A percentile compares a stretch with the other conserved stretches of the same genome.
These are phyloP conservation scores for Vitis riparia DNA, from an alignment of 164 flowering plant species.

Conservation along the genomic window DNA sequence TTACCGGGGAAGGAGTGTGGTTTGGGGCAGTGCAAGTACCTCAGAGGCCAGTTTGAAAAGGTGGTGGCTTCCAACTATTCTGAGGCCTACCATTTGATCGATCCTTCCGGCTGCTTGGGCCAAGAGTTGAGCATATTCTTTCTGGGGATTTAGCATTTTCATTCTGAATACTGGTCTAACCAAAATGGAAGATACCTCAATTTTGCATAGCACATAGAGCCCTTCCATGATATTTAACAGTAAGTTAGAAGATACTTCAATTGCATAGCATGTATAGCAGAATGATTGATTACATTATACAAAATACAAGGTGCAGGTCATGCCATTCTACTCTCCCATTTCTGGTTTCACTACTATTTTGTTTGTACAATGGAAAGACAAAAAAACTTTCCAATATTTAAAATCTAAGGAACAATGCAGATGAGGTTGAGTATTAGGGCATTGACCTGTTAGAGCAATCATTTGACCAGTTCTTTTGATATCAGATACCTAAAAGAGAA, in stretches of 20 bases:
- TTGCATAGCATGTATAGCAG: constrained; percentile 1
- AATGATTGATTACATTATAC: background rate
- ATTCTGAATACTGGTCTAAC: no score
- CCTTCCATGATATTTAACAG: background rate
- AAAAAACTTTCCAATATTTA: no score
- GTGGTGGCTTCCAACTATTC: background rate
- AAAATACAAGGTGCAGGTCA: background rate
- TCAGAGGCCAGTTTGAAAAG: no score
- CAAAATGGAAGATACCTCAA: no score
- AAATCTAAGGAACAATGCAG: no score
- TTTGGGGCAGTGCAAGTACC: no score
- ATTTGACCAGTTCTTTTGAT: constrained; percentile 69
- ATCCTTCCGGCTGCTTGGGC: background rate
- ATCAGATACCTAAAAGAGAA: constrained; percentile 80
- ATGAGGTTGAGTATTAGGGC: no score
- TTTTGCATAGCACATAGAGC: no score
- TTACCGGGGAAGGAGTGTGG: no score
- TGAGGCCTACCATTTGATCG: background rate
- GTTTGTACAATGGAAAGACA: no score
- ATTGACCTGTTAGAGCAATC: constrained; percentile 8
- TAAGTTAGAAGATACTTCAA: background rate
- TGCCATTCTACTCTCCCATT: background rate
- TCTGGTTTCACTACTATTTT: no score
- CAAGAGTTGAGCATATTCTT: constrained; percentile 1
- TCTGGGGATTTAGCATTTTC: background rate